Base-by-base conservation (phyloP, 805 yeast species). In the Zygoascus ofunaensis region DNA sequence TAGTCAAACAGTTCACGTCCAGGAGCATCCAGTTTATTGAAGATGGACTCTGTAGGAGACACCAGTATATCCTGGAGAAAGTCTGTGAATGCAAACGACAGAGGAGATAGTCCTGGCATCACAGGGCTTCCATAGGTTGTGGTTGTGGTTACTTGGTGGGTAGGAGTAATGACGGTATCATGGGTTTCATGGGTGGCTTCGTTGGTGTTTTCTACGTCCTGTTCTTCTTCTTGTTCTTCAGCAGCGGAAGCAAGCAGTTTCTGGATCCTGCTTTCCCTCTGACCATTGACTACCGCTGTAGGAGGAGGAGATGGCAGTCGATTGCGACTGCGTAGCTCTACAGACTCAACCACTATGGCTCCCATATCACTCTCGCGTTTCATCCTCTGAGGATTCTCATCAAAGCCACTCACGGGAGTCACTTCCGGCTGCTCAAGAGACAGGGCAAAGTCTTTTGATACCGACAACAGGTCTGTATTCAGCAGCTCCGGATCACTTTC, bases 1-100 rank as follows among this genome's bases (percentile, higher is more conserved):
- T 76, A 76, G 42, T 72, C 73, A 49, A 72, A 70, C 26, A 75
- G 66, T 24, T 63, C 56, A 5, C 59, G 51, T 0, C 73, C 79
- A 4, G 68, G 62, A 2, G 64, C 64, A 50, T 73, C 79, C 8
- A 76, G 49, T 8, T 55, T 19, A n/a, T 21, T 17, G 17, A 36
- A 14, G 14, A 21, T 17, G 3, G 39, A 24, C 3, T 17, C 23
- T 19, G 23, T 36, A 7, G 39, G 39, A 20, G 21, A 36, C 3
- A 37, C n/a, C 21, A 37, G 32, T 7, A 26, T 8, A 24, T 23
- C 33, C 22, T 36, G 23, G 17, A 36, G 5, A 12, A 17, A 21
- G n/a, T 36, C 39, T 8, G 14, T 18, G 23, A 36, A 21, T 4
- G 15, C 38, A 38, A 39, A 34, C 12, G 33, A n/a, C 3, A 26